Percentiles rank a stretch among this genome's conserved stretches.
Conservation (phyloP, 257 asterid species). For the Solanum chiquidenum region DNA sequence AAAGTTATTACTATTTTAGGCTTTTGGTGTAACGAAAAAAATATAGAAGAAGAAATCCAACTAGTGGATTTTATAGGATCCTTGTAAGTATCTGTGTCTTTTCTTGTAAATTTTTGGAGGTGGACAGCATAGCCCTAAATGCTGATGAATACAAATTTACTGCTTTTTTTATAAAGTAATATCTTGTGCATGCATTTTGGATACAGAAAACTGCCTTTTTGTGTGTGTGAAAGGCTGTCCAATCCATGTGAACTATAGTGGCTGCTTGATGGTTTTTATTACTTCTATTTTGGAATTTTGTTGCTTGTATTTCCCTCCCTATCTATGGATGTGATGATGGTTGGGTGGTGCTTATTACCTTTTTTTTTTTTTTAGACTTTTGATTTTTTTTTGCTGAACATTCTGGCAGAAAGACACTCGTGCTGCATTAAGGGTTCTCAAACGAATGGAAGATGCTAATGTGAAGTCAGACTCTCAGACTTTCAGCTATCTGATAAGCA, state of each 20-base stretch:
- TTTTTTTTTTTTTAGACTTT: background rate
- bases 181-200: background rate
- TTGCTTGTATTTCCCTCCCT: background rate
- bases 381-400: constrained; percentile 16
- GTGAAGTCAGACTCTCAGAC: constrained; percentile 73
- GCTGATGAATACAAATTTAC: background rate
- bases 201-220: background rate
- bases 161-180: background rate
- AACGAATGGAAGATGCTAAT: constrained; percentile 69
- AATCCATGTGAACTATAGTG: background rate
- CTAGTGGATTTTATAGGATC: background rate
- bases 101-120: background rate
- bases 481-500: constrained; percentile 64
- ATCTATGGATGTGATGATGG: background rate
- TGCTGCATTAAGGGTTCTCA: constrained; percentile 52
- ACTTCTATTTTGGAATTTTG: constrained; percentile 1
- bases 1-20: background rate
- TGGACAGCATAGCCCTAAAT: background rate
- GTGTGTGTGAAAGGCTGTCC: background rate
- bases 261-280: background rate
- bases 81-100: background rate
- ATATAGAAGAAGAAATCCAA: background rate
- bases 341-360: constrained; percentile 4
- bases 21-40: background rate
- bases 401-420: constrained; percentile 55